Evolutionary conservation across 176 grass and related monocot species (phyloP).

Genomic region (Guadua angustifolia): DNA sequence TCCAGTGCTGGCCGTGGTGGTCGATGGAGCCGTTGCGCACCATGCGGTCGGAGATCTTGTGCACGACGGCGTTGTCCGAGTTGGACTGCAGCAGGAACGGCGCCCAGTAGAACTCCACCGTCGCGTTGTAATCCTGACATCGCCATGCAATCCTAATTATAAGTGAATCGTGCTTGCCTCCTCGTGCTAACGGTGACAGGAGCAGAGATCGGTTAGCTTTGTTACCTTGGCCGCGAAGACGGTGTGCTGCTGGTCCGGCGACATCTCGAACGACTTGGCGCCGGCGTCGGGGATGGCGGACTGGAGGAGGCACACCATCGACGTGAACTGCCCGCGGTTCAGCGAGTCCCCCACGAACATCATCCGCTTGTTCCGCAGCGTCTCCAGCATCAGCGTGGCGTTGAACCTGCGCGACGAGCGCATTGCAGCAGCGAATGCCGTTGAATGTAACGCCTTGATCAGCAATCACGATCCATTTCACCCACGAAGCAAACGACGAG

Average conservation of each 20-base stretch:
- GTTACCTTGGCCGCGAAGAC: conserved; percentile 51
- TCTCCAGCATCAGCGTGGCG: conserved; percentile 61
- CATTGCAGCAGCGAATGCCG: not conserved
- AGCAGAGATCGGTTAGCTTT: not conserved
- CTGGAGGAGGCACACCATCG: conserved; percentile 84
- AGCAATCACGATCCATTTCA: not conserved
- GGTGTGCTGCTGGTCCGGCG: conserved; percentile 51
- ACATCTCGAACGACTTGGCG: conserved; percentile 57
- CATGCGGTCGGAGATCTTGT: conserved; percentile 68
- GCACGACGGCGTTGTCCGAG: conserved; percentile 61
- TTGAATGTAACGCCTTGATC: not conserved
- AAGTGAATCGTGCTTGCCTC: not conserved
- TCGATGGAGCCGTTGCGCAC: conserved; percentile 65
- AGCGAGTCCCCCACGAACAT: conserved; percentile 88
- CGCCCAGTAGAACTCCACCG: conserved; percentile 94
- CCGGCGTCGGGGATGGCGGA: conserved; percentile 45
- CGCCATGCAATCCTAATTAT: not conserved
- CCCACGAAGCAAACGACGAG: not conserved
- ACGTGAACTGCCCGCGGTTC: conserved; percentile 81
- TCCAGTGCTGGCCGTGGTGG: conserved; percentile 71
- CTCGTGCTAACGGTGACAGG: not conserved
- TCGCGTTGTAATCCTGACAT: conserved; percentile 62
- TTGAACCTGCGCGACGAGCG: conserved; percentile 54
- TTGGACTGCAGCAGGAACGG: conserved; percentile 92
- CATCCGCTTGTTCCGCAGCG: conserved; percentile 66